Percentiles rank a stretch among this genome's conserved stretches.
Conservation (phyloP, 371 early-diverging fungal species). For the Lichtheimia ramosa region DNA sequence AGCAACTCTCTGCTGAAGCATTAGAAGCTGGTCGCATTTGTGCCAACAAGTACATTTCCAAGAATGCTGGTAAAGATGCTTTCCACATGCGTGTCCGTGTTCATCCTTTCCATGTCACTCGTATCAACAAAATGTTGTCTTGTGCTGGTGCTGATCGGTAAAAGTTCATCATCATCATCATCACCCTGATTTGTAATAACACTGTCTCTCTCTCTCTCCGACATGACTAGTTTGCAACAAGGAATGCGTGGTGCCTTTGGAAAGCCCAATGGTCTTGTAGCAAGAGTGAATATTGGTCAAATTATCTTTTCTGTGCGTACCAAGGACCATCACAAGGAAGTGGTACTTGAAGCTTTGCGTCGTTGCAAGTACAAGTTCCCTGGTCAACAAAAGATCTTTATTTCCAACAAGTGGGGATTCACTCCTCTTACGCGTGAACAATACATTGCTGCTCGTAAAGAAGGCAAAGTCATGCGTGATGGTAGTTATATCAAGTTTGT, state of each 20-base stretch:
- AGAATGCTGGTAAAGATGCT: constrained; percentile 98
- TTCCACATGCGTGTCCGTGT: constrained; percentile 99
- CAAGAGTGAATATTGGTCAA: constrained; percentile 99
- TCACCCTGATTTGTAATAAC: neutral
- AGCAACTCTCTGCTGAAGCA: constrained; percentile 99
- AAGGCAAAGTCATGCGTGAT: constrained; percentile 87
- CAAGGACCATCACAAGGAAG: constrained; percentile 94
- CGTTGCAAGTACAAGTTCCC: constrained; percentile 99
- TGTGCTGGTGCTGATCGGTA: constrained; percentile 99
- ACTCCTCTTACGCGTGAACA: constrained; percentile 96
- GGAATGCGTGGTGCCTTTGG: constrained; percentile 99
- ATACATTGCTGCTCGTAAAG: constrained; percentile 78
- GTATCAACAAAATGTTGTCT: constrained; percentile 99
- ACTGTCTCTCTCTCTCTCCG: neutral
- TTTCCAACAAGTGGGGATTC: constrained; percentile 99
- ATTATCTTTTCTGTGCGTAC: constrained; percentile 97
- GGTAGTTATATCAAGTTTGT: constrained; percentile 98
- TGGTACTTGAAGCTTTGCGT: constrained; percentile 97
- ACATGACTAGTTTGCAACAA: constrained; percentile 88
- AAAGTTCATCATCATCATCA: neutral
- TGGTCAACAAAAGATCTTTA: constrained; percentile 98
- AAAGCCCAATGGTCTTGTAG: constrained; percentile 98
- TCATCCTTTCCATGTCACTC: constrained; percentile 99
- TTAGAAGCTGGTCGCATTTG: constrained; percentile 99
- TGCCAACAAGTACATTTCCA: constrained; percentile 99